Percentiles rank a stretch among this genome's conserved stretches.
These are phyloP conservation scores for Chlamydomonas reinhardtii DNA, from an alignment of 163 green algal genomes.

Conservation along the genomic window DNA sequence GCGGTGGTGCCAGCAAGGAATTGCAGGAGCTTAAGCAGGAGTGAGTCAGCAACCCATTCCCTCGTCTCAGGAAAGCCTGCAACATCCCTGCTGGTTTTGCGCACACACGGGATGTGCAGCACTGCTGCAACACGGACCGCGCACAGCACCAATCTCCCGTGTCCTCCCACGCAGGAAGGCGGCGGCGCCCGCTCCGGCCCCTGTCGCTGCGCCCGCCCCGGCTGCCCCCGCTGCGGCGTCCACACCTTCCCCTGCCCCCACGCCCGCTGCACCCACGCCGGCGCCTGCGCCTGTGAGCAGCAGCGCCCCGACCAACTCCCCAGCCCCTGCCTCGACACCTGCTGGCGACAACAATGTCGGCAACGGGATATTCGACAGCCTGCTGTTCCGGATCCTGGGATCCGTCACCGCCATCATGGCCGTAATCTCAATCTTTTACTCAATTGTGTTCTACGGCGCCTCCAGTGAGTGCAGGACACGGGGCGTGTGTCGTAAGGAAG, in stretches of 20 bases:
- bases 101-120: too few relatives aligned
- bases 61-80: too few relatives aligned
- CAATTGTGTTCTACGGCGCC: conserved; percentile 23
- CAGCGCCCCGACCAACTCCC: neutral
- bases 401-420: conserved; percentile 33
- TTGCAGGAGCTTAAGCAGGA: conserved; percentile 26
- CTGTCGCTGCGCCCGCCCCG: too few relatives aligned
- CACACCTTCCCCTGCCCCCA: too few relatives aligned
- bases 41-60: neutral
- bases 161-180: neutral
- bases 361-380: conserved; percentile 14
- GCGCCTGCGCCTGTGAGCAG: neutral
- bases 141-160: too few relatives aligned
- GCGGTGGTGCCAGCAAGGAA: conserved; percentile 18
- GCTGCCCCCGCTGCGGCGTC: too few relatives aligned
- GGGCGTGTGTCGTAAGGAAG: too few relatives aligned
- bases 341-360: neutral
- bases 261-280: neutral
- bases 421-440: conserved; percentile 27
- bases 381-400: conserved; percentile 27
- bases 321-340: neutral
- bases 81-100: too few relatives aligned
- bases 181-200: too few relatives aligned
- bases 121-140: too few relatives aligned
- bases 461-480: conserved; percentile 34